These are phyloP conservation scores for Phalaenopsis hybrid DNA, from an alignment of 116 monocot species.

Conservation along the genomic window DNA sequence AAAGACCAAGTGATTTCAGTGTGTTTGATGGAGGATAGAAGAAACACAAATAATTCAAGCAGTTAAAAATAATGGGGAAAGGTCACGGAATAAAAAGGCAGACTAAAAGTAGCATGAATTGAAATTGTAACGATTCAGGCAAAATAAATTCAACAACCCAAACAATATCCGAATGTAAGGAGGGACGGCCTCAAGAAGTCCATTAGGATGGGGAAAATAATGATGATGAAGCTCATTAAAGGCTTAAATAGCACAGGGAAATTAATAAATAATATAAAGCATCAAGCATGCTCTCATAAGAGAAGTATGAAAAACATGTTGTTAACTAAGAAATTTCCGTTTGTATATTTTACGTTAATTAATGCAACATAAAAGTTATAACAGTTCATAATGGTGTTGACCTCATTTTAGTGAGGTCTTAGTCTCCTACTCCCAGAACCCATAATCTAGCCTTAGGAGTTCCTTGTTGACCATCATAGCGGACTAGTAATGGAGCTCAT, in stretches of 20 bases:
- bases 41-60: no score
- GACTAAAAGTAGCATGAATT: neutral
- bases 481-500: no score
- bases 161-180: neutral
- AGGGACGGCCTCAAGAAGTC: neutral
- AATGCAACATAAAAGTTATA: no score
- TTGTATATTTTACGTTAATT: no score
- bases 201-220: neutral
- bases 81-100: neutral
- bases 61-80: neutral
- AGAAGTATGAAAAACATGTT: neutral
- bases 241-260: neutral
- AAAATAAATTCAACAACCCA: neutral
- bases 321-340: neutral
- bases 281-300: neutral
- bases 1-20: no score
- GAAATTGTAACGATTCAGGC: neutral
- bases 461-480: no score
- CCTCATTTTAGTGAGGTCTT: no score
- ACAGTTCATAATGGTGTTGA: no score
- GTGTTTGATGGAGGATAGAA: no score
- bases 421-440: no score
- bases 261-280: neutral
- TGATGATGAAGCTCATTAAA: neutral
- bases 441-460: no score